Evolutionary conservation across 2,329 filamentous ascomycete genomes (phyloP), one percentile per base, ranked within the genome.

Genomic region (Fusarium clavum): DNA sequence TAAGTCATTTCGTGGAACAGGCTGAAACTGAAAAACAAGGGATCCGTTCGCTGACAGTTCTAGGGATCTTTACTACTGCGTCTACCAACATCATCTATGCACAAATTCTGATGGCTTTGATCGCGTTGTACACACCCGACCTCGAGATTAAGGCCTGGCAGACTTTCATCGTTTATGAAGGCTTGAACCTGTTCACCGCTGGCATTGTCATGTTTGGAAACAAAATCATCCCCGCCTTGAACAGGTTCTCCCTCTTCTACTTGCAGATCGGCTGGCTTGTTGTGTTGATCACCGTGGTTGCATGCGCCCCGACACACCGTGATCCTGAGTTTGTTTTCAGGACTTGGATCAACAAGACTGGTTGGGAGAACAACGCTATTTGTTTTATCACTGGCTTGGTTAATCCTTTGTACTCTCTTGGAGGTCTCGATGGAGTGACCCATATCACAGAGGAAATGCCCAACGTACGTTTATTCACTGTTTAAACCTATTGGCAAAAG

Each of bases 361-460:
- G 61, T 0, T 63, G 61, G 61, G 24, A 48, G 0, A 63, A 63
- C 2, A 27, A 62, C 3, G 43, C 27, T 1, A 63, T 63, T 6
- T 63, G 57, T 18, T 63, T 63, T 0, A 63, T 63, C 3, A 62
- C 57, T 2, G 61, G 61, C 1, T 9, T 63, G 0, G 61, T 63
- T 0, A 63, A 63, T 2, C 61, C 61, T 7, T 2, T 63, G 1
- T 63, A 40, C 5, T 41, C 30, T 11, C 61, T 63, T 9, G 61
- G 61, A 1, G 61, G 61, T 9, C 48, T 63, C 0, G 61, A 63
- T 8, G 61, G 61, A 1, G 58, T 63, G 1, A 56, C 61, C 0
- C 61, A 63, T 25, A 63, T 63, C 1, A 63, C 61, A 4, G 61
- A 63, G 4, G 61, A 63, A 7, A 63, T 63, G 61, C 61, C 61